These are phyloP conservation scores for Earliella scabrosa DNA, from an alignment of 1,284 basidiomycete genomes.

Conservation along the genomic window DNA sequence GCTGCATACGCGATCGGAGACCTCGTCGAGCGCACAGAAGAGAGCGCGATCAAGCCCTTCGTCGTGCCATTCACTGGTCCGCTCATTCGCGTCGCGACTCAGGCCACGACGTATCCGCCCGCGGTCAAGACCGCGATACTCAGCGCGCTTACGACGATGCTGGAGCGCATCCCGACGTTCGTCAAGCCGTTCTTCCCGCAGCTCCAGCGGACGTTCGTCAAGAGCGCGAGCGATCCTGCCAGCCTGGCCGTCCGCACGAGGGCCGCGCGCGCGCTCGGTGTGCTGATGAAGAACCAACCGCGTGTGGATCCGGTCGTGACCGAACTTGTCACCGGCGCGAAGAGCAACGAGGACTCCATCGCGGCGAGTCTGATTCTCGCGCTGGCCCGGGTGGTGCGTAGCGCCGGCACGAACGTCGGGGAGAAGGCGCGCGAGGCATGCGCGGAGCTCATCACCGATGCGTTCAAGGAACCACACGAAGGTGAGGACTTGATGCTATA, in stretches of 20 bases:
- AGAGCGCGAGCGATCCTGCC: constrained; percentile 85
- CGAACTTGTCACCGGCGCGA: constrained; percentile 80
- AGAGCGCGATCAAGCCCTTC: constrained; percentile 92
- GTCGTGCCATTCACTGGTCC: constrained; percentile 97
- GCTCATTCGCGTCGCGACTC: constrained; percentile 91
- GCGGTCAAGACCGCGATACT: constrained; percentile 92
- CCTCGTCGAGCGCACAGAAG: constrained; percentile 89
- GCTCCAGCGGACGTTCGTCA: constrained; percentile 95
- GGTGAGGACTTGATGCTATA: constrained; percentile 47
- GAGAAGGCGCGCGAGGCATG: constrained; percentile 76
- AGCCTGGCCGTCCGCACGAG: constrained; percentile 82
- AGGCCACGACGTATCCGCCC: constrained; percentile 86
- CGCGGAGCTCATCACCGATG: constrained; percentile 77
- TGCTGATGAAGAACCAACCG: constrained; percentile 92
- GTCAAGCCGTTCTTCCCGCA: constrained; percentile 99
- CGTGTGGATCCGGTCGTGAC: constrained; percentile 87
- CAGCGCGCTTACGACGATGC: constrained; percentile 80
- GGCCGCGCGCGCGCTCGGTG: constrained; percentile 86
- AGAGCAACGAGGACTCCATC: constrained; percentile 73
- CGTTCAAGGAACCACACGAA: constrained; percentile 76
- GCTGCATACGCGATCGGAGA: constrained; percentile 96
- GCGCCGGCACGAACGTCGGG: constrained; percentile 77
- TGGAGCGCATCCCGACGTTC: constrained; percentile 84
- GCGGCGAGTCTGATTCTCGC: constrained; percentile 79
- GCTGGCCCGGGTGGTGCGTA: constrained; percentile 77